Base-by-base conservation (phyloP, 139 green algal genomes). In the Diplosphaera chodatii region DNA sequence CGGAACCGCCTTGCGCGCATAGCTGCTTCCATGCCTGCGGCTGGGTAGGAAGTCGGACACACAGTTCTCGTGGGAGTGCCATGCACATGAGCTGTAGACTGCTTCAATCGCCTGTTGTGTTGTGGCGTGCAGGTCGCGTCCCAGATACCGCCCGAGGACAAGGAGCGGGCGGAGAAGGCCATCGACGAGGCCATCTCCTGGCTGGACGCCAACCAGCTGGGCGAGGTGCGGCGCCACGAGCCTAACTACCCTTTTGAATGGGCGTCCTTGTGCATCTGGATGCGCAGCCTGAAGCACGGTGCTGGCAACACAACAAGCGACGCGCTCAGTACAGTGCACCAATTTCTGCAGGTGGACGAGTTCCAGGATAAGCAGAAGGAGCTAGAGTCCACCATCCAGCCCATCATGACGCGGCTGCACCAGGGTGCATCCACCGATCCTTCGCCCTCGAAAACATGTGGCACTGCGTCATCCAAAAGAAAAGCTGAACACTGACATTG, bases 311-410 rank as follows among this genome's bases (percentile, higher is more conserved):
- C n/a, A n/a, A n/a, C n/a, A n/a, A n/a, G n/a, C n/a, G n/a, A n/a
- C n/a, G n/a, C n/a, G n/a, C n/a, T n/a, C n/a, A n/a, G n/a, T n/a
- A n/a, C n/a, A n/a, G n/a, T n/a, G n/a, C n/a, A n/a, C n/a, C n/a
- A n/a, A n/a, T 48, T 48, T 48, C 8, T 10, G 16, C 16, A 59
- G 48, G 64, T 81, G 22, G 93, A 98, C 64, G 93, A 98, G 85
- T 94, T 96, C 77, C 89, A 97, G 82, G 79, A 94, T 85, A 94
- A 97, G 86, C 83, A 90, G 71, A 95, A 96, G 87, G 91, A 97
- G 84, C 85, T 98, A 29, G 93, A 97, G 82, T 70, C 71, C 15
- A 68, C 96, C 3, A 94, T 86, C 90, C 92, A 88, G 75, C 92
- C 92, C 48, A 96, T 98, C 83, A 94, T 92, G 48, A 68, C 75